A percentile compares a stretch with the other conserved stretches of the same genome.
Conservation (phyloP, 139 green algal species). For the Chlamydomonas sp. region DNA sequence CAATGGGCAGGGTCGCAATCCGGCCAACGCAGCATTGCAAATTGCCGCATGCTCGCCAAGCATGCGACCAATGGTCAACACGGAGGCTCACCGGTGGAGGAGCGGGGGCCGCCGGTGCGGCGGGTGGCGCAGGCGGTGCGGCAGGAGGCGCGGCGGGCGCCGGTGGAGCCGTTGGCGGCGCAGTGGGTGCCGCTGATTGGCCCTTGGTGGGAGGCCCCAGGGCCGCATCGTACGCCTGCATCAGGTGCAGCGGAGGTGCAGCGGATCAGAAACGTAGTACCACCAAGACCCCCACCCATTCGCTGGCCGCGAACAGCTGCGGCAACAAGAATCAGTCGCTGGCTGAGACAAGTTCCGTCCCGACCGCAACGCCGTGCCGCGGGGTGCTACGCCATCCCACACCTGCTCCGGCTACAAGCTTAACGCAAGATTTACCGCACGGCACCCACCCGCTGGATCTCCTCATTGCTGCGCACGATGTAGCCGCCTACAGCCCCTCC, state of each 20-base stretch:
- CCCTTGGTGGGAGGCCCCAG: slow-evolving; percentile 64
- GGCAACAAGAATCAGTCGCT: no score
- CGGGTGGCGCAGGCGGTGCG: neutral
- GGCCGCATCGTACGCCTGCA: slow-evolving; percentile 66
- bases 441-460: slow-evolving; percentile 20
- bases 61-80: neutral
- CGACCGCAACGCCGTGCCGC: no score
- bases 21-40: no score
- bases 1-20: no score
- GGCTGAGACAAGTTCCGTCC: no score
- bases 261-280: no score
- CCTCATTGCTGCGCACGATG: slow-evolving; percentile 4
- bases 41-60: neutral
- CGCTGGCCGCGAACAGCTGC: no score
- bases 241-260: neutral
- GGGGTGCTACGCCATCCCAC: no score
- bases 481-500: neutral
- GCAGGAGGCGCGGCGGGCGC: neutral
- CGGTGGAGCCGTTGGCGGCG: slow-evolving; percentile 27
- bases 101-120: neutral
- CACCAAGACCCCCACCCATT: no score
- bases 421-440: neutral
- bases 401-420: no score
- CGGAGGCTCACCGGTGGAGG: neutral
- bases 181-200: neutral